Evolutionary conservation across 148 eudicot genomes (phyloP).

Genomic region (Tetragonia tetragonoides): DNA sequence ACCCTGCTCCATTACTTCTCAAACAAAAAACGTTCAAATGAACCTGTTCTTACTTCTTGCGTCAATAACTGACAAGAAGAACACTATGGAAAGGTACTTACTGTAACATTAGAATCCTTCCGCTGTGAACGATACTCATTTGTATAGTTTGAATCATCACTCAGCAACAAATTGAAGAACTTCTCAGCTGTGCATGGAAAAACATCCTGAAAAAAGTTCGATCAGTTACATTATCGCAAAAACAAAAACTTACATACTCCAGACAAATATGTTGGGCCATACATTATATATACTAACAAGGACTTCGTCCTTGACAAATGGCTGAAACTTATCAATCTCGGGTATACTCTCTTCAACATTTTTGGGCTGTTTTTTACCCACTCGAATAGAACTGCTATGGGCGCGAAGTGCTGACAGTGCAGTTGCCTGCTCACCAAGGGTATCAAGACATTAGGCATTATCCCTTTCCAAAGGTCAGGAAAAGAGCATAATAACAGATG

Average conservation of each 20-base stretch:
- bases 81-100: conserved; percentile 25
- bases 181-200: conserved; percentile 79
- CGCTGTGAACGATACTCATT: conserved; percentile 71
- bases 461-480: not conserved
- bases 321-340: conserved; percentile 53
- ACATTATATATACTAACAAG: conserved; percentile 64
- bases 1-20: no score
- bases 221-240: conserved; percentile 1
- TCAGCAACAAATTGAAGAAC: conserved; percentile 64
- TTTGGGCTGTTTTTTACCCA: conserved; percentile 40
- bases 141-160: conserved; percentile 64
- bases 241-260: not conserved
- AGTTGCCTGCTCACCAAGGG: conserved; percentile 49
- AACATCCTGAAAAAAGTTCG: conserved; percentile 46
- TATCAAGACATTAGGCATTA: conserved; percentile 7
- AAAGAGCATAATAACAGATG: not conserved
- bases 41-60: no score
- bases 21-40: no score
- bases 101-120: conserved; percentile 73
- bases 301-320: conserved; percentile 84
- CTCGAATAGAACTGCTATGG: conserved; percentile 66
- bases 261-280: conserved; percentile 16
- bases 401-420: conserved; percentile 87
- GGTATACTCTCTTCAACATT: conserved; percentile 53
- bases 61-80: not conserved